These are phyloP conservation scores for Moesziomyces sp. DNA, from an alignment of 1,284 basidiomycete species.

Conservation along the genomic window DNA sequence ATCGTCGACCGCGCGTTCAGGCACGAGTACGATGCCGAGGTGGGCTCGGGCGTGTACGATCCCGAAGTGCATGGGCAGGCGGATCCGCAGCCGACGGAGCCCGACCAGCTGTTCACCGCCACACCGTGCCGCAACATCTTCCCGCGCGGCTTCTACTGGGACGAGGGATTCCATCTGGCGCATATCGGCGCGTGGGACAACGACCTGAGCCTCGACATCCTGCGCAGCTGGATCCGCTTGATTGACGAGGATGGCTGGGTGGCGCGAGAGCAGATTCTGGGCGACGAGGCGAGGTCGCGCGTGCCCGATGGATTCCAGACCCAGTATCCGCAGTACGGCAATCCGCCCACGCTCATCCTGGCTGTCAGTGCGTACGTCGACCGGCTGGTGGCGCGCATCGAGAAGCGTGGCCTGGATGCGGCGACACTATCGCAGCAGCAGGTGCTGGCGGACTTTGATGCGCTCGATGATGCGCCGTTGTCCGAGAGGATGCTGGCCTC, in stretches of 20 bases:
- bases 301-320: slow-evolving; percentile 86
- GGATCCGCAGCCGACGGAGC: slow-evolving; percentile 71
- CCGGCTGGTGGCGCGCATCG: slow-evolving; percentile 72
- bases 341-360: slow-evolving; percentile 91
- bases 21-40: slow-evolving; percentile 81
- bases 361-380: slow-evolving; percentile 87
- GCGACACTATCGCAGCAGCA: slow-evolving; percentile 19
- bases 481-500: slow-evolving; percentile 37
- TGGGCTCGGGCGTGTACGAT: slow-evolving; percentile 51
- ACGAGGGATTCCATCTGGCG: slow-evolving; percentile 92
- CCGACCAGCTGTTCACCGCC: slow-evolving; percentile 79
- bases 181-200: slow-evolving; percentile 92
- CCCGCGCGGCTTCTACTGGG: slow-evolving; percentile 96
- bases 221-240: slow-evolving; percentile 86
- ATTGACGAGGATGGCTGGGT: slow-evolving; percentile 96
- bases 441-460: slow-evolving; percentile 10
- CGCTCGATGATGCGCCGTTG: slow-evolving; percentile 19
- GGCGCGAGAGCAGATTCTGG: slow-evolving; percentile 91
- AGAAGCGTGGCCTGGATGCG: slow-evolving; percentile 24
- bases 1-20: slow-evolving; percentile 85
- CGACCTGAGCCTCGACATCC: slow-evolving; percentile 86
- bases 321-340: slow-evolving; percentile 90
- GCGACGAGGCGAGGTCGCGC: slow-evolving; percentile 84
- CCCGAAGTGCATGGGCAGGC: slow-evolving; percentile 47
- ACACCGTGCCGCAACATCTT: slow-evolving; percentile 95